These are phyloP conservation scores for Diplogelasinospora grovesii DNA, from an alignment of 495 filamentous ascomycete species.

Conservation along the genomic window DNA sequence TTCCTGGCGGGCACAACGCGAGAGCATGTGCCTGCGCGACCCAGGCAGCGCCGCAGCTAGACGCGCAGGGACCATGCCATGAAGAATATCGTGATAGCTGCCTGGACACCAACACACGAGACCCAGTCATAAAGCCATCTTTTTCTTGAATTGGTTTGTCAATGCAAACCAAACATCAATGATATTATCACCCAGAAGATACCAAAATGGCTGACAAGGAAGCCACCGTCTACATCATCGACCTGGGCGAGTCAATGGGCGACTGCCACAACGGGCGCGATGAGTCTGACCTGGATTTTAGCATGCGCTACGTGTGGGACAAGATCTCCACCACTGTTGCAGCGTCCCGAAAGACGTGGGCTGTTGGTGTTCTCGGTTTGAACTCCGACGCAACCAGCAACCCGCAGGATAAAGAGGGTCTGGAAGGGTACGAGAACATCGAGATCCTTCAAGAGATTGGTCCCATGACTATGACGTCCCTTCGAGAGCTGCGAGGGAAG, in stretches of 20 bases:
- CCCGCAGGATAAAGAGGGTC: slow-evolving; percentile 45
- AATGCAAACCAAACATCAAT: background rate
- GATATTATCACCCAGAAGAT: too few species aligned
- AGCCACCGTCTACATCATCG: slow-evolving; percentile 85
- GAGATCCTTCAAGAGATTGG: slow-evolving; percentile 64
- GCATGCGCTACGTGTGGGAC: slow-evolving; percentile 94
- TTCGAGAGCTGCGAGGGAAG: slow-evolving; percentile 54
- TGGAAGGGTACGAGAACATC: slow-evolving; percentile 70
- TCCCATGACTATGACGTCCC: slow-evolving; percentile 63
- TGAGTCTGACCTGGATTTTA: slow-evolving; percentile 80
- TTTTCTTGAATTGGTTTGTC: background rate
- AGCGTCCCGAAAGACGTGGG: slow-evolving; percentile 74
- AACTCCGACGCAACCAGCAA: slow-evolving; percentile 75
- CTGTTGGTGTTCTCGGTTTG: slow-evolving; percentile 73
- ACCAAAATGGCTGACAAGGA: slow-evolving; percentile 90
- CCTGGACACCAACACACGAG: too few species aligned
- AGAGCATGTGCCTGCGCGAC: slow-evolving; percentile 26
- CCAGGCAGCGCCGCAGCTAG: slow-evolving; percentile 9
- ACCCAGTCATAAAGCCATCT: background rate
- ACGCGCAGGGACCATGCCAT: background rate
- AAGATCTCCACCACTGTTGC: slow-evolving; percentile 80
- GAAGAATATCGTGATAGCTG: background rate
- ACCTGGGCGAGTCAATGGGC: slow-evolving; percentile 79
- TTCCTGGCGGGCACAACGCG: too few species aligned
- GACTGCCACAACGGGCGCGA: slow-evolving; percentile 63